Evolutionary conservation across 192 early-diverging fungal species (phyloP).

Genomic region (Phycomyces nitens): DNA sequence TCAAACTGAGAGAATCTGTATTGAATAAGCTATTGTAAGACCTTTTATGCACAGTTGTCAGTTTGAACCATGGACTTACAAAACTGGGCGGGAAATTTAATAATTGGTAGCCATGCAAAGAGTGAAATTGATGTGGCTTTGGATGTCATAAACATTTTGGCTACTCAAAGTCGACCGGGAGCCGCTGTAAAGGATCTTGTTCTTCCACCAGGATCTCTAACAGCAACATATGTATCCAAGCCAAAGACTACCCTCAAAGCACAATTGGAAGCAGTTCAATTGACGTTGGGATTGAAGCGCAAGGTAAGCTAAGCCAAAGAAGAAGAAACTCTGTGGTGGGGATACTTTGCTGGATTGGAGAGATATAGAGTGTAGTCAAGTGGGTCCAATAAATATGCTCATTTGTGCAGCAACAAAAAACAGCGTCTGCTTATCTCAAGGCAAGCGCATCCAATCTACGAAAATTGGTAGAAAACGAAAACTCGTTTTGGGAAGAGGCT

Average conservation of each 20-base stretch:
- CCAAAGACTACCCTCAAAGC: slow-evolving; percentile 30
- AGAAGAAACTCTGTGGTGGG: too few relatives aligned
- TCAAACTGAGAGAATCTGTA: slow-evolving; percentile 32
- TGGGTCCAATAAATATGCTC: neutral
- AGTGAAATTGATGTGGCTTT: slow-evolving; percentile 40
- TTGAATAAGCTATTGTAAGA: slow-evolving; percentile 29
- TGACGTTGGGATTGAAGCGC: slow-evolving; percentile 33
- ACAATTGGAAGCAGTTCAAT: slow-evolving; percentile 25
- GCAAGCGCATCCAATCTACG: slow-evolving; percentile 17
- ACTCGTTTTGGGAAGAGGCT: slow-evolving; percentile 39
- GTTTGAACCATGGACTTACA: too few relatives aligned
- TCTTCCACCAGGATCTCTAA: slow-evolving; percentile 29
- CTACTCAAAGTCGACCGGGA: slow-evolving; percentile 8
- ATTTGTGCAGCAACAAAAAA: slow-evolving; percentile 29
- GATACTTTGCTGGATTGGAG: too few relatives aligned
- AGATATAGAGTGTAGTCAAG: neutral
- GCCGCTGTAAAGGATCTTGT: slow-evolving; percentile 26
- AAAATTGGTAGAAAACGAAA: slow-evolving; percentile 28
- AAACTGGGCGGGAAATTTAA: too few relatives aligned
- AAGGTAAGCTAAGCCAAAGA: slow-evolving; percentile 11
- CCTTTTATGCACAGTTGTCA: too few relatives aligned
- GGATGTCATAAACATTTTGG: slow-evolving; percentile 37
- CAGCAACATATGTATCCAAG: slow-evolving; percentile 38
- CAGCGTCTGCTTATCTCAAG: slow-evolving; percentile 29
- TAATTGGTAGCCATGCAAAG: slow-evolving; percentile 36